Evolutionary conservation across 2,329 filamentous ascomycete genomes (phyloP).

Genomic region (Curvularia spicifera): DNA sequence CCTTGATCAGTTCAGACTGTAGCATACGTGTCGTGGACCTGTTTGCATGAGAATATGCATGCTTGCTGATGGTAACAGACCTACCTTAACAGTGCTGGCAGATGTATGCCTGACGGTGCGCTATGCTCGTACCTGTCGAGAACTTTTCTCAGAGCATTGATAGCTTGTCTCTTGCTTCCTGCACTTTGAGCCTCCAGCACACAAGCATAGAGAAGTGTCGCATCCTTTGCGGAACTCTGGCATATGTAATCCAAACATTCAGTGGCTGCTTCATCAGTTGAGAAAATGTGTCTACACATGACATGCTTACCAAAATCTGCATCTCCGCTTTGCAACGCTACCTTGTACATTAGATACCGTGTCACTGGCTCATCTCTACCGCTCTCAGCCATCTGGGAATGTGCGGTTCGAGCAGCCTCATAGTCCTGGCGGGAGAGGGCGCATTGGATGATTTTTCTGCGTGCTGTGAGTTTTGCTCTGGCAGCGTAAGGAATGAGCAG

Average conservation of each 20-base stretch:
- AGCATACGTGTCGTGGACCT: constrained; percentile 57
- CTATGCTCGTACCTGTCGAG: constrained; percentile 62
- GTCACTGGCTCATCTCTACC: constrained; percentile 69
- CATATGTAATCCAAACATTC: constrained; percentile 69
- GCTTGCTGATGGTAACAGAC: constrained; percentile 48
- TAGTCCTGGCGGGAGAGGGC: constrained; percentile 66
- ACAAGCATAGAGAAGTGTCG: constrained; percentile 78
- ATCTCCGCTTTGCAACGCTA: constrained; percentile 67
- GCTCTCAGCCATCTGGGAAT: constrained; percentile 64
- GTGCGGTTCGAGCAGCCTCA: constrained; percentile 61
- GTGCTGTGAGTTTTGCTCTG: neutral
- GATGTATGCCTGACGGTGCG: constrained; percentile 59
- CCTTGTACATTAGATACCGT: constrained; percentile 76
- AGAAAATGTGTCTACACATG: neutral
- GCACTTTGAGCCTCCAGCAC: constrained; percentile 74
- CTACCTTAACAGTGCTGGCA: constrained; percentile 70
- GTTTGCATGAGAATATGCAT: constrained; percentile 11
- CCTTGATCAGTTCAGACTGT: constrained; percentile 51
- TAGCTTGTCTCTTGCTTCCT: constrained; percentile 66
- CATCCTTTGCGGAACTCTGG: constrained; percentile 59
- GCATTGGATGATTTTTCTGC: constrained; percentile 76
- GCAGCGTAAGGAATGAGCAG: neutral
- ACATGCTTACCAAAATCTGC: constrained; percentile 55
- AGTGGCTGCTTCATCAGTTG: constrained; percentile 54
- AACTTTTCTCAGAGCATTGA: constrained; percentile 65